phyloP scores from a whole-genome alignment of 2,329 filamentous ascomycete species.

The Thielaviopsis populi region DNA sequence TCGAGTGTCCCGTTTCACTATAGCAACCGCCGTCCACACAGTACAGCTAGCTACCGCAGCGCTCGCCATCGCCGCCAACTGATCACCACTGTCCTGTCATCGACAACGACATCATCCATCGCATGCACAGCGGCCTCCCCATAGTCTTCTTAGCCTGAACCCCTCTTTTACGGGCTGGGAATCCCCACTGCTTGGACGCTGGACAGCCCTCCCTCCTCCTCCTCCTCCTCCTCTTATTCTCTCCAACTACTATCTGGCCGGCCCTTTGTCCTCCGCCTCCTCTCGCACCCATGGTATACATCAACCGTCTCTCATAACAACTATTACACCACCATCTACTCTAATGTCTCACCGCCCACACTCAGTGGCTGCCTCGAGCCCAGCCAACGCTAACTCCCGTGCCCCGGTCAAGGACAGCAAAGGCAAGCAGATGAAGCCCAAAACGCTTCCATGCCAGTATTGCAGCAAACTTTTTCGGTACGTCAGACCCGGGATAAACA shows the following conservation, averaged over 20 bases:
- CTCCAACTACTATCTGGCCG: neutral
- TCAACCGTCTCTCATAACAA: neutral
- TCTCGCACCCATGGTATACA: constrained; percentile 7
- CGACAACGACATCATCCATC: neutral
- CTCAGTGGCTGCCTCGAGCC: neutral
- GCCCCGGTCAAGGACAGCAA: constrained; percentile 26
- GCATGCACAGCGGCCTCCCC: neutral
- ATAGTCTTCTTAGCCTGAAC: neutral
- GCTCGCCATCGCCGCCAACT: neutral
- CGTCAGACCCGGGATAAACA: constrained; percentile 21
- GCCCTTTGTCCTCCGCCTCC: neutral
- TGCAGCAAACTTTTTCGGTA: constrained; percentile 49
- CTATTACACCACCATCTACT: neutral
- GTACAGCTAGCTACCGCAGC: neutral
- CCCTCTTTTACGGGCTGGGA: neutral
- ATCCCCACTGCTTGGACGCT: neutral
- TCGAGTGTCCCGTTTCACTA: neutral
- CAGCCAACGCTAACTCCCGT: neutral
- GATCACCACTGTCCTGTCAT: neutral
- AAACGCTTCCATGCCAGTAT: constrained; percentile 47
- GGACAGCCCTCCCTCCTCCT: neutral
- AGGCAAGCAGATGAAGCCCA: constrained; percentile 42
- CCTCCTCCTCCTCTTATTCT: neutral
- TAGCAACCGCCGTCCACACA: neutral
- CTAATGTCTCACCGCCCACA: neutral